Percentiles rank a stretch among this genome's conserved stretches.
Conservation (phyloP, 2,329 filamentous ascomycete species). For the Xylaria sp. region DNA sequence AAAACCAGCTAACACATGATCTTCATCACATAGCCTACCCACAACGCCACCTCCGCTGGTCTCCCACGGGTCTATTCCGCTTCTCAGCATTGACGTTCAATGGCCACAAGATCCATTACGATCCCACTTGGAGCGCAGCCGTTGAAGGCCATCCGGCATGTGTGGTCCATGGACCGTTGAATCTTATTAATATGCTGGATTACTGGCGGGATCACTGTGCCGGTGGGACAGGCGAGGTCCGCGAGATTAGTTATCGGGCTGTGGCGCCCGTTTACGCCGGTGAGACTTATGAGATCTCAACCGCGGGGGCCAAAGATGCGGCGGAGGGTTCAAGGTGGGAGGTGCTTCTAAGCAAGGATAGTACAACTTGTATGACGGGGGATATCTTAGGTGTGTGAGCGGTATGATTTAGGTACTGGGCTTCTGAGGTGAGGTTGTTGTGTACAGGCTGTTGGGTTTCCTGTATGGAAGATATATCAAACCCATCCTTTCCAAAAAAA, state of each 20-base stretch:
- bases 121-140: constrained; percentile 66
- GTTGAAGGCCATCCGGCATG: constrained; percentile 73
- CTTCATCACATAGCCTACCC: constrained; percentile 29
- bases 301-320: constrained; percentile 51
- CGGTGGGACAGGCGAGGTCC: constrained; percentile 31
- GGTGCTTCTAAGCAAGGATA: constrained; percentile 53
- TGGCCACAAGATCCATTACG: constrained; percentile 84
- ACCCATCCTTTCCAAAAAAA: too few species aligned
- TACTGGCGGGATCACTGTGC: constrained; percentile 63
- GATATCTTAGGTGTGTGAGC: constrained; percentile 33
- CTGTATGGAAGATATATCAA: too few species aligned
- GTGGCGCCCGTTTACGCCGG: constrained; percentile 72
- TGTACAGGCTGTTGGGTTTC: neutral
- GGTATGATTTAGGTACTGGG: too few species aligned
- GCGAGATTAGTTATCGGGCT: constrained; percentile 68
- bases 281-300: constrained; percentile 65
- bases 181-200: constrained; percentile 73
- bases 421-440: neutral
- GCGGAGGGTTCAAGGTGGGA: constrained; percentile 47
- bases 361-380: constrained; percentile 45
- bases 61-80: constrained; percentile 67
- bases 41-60: constrained; percentile 48
- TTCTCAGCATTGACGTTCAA: constrained; percentile 89
- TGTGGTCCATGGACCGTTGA: constrained; percentile 82
- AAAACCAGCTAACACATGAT: neutral